Evolutionary conservation across 1,284 basidiomycete genomes (phyloP).

Genomic region (Acaromyces ingoldii): DNA sequence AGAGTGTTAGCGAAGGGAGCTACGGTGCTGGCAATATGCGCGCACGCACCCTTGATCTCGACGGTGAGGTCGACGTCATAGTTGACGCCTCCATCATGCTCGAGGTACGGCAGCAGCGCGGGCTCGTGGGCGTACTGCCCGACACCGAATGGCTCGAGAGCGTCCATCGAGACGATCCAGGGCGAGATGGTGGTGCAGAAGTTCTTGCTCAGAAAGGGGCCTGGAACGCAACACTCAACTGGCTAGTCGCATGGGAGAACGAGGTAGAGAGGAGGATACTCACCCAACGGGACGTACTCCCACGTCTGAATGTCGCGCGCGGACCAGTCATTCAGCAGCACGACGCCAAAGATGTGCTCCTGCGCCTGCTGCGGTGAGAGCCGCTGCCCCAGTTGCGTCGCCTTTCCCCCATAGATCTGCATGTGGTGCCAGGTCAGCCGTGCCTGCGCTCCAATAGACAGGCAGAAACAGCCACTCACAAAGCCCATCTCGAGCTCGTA

Average conservation of each 20-base stretch:
- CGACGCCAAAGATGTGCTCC: constrained; percentile 26
- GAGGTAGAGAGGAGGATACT: constrained; percentile 1
- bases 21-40: neutral
- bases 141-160: constrained; percentile 18
- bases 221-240: neutral
- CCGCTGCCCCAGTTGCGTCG: constrained; percentile 18
- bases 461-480: no score
- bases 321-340: constrained; percentile 39
- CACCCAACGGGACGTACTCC: constrained; percentile 28
- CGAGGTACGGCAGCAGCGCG: constrained; percentile 15
- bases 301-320: constrained; percentile 30
- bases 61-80: constrained; percentile 19
- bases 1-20: neutral
- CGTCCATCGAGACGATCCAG: constrained; percentile 20
- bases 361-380: constrained; percentile 17
- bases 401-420: constrained; percentile 19
- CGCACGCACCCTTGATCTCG: constrained; percentile 5
- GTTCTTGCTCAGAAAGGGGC: constrained; percentile 19
- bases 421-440: neutral
- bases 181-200: constrained; percentile 27
- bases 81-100: constrained; percentile 15
- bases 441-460: neutral
- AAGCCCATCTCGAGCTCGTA: constrained; percentile 39
- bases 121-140: constrained; percentile 16
- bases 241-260: neutral